phyloP scores from a whole-genome alignment of 2,329 filamentous ascomycete species.

The Microsporum audouinii region DNA sequence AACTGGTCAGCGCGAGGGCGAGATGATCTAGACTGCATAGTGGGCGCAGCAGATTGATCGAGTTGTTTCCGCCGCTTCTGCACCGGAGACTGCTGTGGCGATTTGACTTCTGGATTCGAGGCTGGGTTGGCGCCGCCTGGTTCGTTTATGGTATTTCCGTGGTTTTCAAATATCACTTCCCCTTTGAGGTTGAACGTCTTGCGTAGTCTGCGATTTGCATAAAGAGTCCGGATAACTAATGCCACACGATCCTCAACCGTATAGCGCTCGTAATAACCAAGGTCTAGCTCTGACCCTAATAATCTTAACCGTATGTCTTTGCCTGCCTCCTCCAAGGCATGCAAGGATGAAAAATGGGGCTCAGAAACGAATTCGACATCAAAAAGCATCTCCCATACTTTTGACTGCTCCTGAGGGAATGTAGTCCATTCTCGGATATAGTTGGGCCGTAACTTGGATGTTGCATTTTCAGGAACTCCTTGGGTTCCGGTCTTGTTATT shows the following conservation, averaged over 20 bases:
- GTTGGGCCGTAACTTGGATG: slow-evolving; percentile 12
- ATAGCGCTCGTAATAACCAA: slow-evolving; percentile 9
- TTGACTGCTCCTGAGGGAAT: slow-evolving; percentile 8
- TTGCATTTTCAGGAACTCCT: slow-evolving; percentile 11
- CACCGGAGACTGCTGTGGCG: not conserved
- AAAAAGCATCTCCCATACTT: slow-evolving; percentile 7
- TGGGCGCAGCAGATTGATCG: slow-evolving; percentile 3
- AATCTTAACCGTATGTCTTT: not conserved
- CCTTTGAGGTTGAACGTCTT: slow-evolving; percentile 10
- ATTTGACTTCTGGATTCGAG: not conserved
- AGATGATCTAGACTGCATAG: slow-evolving; percentile 3
- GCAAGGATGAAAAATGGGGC: slow-evolving; percentile 8
- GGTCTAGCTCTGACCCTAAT: slow-evolving; percentile 13
- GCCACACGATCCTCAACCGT: slow-evolving; percentile 8
- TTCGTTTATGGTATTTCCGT: slow-evolving; percentile 11
- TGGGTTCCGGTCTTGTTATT: not conserved
- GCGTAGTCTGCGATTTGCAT: slow-evolving; percentile 2
- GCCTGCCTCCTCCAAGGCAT: slow-evolving; percentile 6
- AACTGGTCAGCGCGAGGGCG: slow-evolving; percentile 25
- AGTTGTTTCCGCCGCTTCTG: slow-evolving; percentile 4
- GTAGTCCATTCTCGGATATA: slow-evolving; percentile 8
- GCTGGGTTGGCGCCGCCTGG: not conserved
- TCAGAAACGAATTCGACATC: slow-evolving; percentile 8
- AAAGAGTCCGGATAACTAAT: slow-evolving; percentile 3
- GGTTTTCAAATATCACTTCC: slow-evolving; percentile 13